A percentile compares a stretch with the other conserved stretches of the same genome.
Evolutionary conservation across 495 filamentous ascomycete genomes (phyloP).

Genomic region (Tirmania nivea): DNA sequence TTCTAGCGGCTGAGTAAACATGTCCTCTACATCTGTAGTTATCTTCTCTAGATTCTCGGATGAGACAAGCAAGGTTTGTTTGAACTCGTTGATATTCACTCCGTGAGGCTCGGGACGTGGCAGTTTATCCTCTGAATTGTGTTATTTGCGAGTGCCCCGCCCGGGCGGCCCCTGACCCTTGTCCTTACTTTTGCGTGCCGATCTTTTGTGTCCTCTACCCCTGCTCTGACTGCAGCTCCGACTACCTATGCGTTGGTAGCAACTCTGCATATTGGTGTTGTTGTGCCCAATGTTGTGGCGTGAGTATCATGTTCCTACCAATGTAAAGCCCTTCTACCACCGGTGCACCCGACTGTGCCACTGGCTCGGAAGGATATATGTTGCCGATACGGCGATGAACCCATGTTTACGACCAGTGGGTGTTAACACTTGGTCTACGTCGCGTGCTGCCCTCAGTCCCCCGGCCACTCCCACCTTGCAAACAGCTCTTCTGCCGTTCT

Average conservation of each 20-base stretch:
- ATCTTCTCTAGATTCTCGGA: slow-evolving; percentile 8
- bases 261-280: neutral
- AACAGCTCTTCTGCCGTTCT: no score
- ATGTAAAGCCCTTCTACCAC: neutral
- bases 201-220: neutral
- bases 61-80: slow-evolving; percentile 1
- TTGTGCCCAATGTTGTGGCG: neutral
- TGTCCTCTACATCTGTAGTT: slow-evolving; percentile 13
- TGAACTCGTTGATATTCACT: neutral
- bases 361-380: no score
- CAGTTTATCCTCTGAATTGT: neutral
- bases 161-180: neutral
- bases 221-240: neutral
- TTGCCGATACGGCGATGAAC: no score
- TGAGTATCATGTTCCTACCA: neutral
- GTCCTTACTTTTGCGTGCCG: neutral
- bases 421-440: no score
- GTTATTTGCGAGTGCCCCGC: neutral
- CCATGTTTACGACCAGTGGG: no score
- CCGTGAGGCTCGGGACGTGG: neutral
- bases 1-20: slow-evolving; percentile 15
- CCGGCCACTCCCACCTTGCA: no score
- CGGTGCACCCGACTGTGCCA: no score
- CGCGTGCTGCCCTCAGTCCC: no score
- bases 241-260: no score